Evolutionary conservation across 441 rosid genomes (phyloP), one percentile per base, ranked within the genome.

Genomic region (Omphalea diandra): DNA sequence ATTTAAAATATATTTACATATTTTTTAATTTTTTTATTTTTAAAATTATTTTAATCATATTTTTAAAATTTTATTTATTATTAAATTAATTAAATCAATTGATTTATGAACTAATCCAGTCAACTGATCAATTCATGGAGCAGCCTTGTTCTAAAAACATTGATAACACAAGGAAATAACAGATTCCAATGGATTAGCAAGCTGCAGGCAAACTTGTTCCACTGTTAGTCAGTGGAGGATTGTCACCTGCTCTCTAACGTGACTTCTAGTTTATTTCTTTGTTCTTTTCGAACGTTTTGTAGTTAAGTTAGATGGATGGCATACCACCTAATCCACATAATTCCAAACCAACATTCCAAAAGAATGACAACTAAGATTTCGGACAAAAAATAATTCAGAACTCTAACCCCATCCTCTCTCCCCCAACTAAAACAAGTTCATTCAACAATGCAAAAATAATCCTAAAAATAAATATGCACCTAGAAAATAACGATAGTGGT

Each of bases 291-390:
- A 33, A 33, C 41, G 43, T 50, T 60, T 32, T 18, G 52, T 22
- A 24, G 62, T 18, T 53, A 50, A 59, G 44, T 24, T 61, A 70
- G 78, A 67, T 63, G 56, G 78, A 73, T 72, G 73, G 65, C 65
- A 46, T 36, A 63, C 64, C 73, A 69, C 74, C 80, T 64, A 83
- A 76, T 74, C 82, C 84, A 71, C 84, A 79, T 71, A 62, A 74
- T 44, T 83, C 89, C 89, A 88, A 79, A 75, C 76, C 78, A 76
- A 82, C 69, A 83, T 73, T 85, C 83, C 81, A 70, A 78, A 22
- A 62, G 84, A 83, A 85, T 71, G 87, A 78, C 88, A 85, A 69
- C 87, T 73, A 71, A 69, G 73, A 69, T 67, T 74, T 73, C 52
- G 50, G 49, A 68, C 40, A 52, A 73, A 40, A 36, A 46, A 26